These are phyloP conservation scores for Collybia nuda DNA, from an alignment of 768 basidiomycete species.

Conservation along the genomic window DNA sequence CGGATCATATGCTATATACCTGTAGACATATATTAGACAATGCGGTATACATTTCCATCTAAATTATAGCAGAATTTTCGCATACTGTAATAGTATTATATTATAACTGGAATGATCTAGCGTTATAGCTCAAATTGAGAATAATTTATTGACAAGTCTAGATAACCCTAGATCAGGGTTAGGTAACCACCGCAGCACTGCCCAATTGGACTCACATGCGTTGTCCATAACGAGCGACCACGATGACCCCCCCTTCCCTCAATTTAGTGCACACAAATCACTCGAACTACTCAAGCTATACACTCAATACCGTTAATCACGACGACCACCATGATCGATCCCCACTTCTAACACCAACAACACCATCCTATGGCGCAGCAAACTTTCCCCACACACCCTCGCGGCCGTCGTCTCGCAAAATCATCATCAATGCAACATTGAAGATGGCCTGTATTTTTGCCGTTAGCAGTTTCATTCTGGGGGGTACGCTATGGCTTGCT, in stretches of 20 bases:
- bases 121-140: background rate
- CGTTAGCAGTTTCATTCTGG: constrained; percentile 67
- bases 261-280: constrained; percentile 21
- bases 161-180: constrained; percentile 17
- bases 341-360: constrained; percentile 44
- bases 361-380: constrained; percentile 54
- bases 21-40: constrained; percentile 27
- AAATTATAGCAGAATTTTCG: background rate
- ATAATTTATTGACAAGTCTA: too few species aligned
- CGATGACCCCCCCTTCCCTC: constrained; percentile 19
- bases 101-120: background rate
- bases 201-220: too few species aligned
- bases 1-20: constrained; percentile 70
- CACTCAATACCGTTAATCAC: constrained; percentile 57
- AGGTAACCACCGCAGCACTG: background rate
- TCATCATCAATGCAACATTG: constrained; percentile 78
- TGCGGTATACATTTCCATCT: background rate
- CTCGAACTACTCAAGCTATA: constrained; percentile 45
- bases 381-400: constrained; percentile 35
- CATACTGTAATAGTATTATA: background rate
- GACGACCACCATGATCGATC: constrained; percentile 32
- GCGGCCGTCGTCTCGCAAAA: constrained; percentile 45
- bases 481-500: constrained; percentile 76
- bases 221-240: background rate
- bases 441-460: constrained; percentile 83